A percentile compares a stretch with the other conserved stretches of the same genome.
These are phyloP conservation scores for Monosporozyma solicola DNA, from an alignment of 805 yeast species.

Conservation along the genomic window DNA sequence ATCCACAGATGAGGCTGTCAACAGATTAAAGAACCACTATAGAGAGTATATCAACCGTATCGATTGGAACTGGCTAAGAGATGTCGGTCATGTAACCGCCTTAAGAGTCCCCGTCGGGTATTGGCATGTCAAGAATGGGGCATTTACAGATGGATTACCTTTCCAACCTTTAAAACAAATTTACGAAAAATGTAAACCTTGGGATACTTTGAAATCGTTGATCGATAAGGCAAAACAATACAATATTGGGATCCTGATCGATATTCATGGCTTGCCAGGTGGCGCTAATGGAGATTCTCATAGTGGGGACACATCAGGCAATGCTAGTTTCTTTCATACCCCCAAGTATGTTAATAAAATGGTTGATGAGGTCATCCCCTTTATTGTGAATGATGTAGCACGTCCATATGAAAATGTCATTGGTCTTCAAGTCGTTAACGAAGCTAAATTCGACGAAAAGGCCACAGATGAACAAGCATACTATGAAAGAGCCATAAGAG, in stretches of 20 bases:
- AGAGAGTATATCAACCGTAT: constrained; percentile 45
- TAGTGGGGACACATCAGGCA: constrained; percentile 49
- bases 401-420: constrained; percentile 53
- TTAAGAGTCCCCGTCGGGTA: constrained; percentile 86
- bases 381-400: constrained; percentile 51
- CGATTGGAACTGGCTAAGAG: constrained; percentile 74
- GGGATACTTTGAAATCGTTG: constrained; percentile 52
- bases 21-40: constrained; percentile 59
- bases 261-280: constrained; percentile 83
- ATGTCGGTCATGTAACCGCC: constrained; percentile 54
- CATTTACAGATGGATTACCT: constrained; percentile 45
- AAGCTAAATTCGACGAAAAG: constrained; percentile 55
- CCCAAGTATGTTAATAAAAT: constrained; percentile 31
- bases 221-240: constrained; percentile 51
- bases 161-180: constrained; percentile 48
- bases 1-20: constrained; percentile 47
- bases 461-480: constrained; percentile 47
- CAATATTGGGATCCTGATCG: constrained; percentile 69
- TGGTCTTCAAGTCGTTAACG: constrained; percentile 83
- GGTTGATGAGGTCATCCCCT: constrained; percentile 45
- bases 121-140: constrained; percentile 72
- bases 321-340: constrained; percentile 34
- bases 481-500: constrained; percentile 54
- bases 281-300: constrained; percentile 88
- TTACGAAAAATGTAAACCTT: constrained; percentile 52